Percentiles rank a stretch among this genome's conserved stretches.
These are phyloP conservation scores for Kingdonia uniflora DNA, from an alignment of 164 flowering plant species.

Conservation along the genomic window DNA sequence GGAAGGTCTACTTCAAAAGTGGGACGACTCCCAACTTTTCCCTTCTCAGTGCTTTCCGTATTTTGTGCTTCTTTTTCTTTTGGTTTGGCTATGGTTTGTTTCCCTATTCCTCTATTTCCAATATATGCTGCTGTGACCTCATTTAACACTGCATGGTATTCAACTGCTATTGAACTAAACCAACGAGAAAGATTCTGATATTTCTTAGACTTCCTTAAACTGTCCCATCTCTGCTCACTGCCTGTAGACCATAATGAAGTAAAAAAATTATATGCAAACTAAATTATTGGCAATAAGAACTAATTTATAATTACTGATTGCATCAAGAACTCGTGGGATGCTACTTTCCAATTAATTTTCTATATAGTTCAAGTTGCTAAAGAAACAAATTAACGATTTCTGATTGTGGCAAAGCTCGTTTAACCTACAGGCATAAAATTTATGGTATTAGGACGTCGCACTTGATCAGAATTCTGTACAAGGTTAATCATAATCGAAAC, in stretches of 20 bases:
- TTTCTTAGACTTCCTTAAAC: constrained; percentile 79
- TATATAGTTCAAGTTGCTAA: too few relatives aligned
- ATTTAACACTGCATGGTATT: constrained; percentile 33
- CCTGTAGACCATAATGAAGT: constrained; percentile 28
- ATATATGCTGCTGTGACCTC: constrained; percentile 39
- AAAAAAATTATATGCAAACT: not conserved
- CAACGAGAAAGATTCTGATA: constrained; percentile 67
- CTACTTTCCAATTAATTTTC: too few relatives aligned
- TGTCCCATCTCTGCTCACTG: constrained; percentile 88
- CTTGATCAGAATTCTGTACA: too few relatives aligned
- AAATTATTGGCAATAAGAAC: too few relatives aligned
- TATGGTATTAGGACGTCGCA: too few relatives aligned
- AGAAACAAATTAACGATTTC: too few relatives aligned
- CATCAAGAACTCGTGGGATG: too few relatives aligned
- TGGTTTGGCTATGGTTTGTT: constrained; percentile 25
- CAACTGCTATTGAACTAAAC: constrained; percentile 62
- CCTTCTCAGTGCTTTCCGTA: constrained; percentile 39
- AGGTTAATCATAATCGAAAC: too few relatives aligned
- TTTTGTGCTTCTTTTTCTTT: constrained; percentile 27
- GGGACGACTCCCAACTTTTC: constrained; percentile 24
- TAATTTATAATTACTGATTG: too few relatives aligned
- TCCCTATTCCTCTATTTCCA: constrained; percentile 58
- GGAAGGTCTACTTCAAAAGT: constrained; percentile 81
- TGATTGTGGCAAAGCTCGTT: too few relatives aligned
- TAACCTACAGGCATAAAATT: too few relatives aligned